Percentiles rank a stretch among this genome's conserved stretches.
These are phyloP conservation scores for Globisporangium heterothallicum DNA, from an alignment of 352 stramenopile genomes.

Conservation along the genomic window DNA sequence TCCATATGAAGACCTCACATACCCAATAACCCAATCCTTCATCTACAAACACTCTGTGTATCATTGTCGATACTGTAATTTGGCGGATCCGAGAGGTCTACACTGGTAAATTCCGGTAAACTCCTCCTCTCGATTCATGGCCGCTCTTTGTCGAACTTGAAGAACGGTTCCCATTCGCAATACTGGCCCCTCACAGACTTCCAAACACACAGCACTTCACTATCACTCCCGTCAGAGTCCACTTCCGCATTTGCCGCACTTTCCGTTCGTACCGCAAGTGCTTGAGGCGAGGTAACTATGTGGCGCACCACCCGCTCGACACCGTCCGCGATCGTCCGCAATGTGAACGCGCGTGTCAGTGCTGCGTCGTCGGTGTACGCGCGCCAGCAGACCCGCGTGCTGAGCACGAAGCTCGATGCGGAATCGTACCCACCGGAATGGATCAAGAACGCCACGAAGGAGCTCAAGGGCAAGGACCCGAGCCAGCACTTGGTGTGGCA, in stretches of 20 bases:
- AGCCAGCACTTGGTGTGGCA: constrained; percentile 65
- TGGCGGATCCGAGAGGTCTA: background rate
- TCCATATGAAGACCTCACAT: no score
- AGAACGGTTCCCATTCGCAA: background rate
- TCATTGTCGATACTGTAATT: no score
- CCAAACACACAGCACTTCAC: background rate
- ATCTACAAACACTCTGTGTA: no score
- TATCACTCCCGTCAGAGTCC: background rate
- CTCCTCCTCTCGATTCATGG: background rate
- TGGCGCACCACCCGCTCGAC: background rate
- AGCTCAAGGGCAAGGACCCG: constrained; percentile 80
- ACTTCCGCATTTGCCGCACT: background rate
- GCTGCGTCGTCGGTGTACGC: background rate
- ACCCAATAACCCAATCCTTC: no score
- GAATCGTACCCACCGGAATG: constrained; percentile 40
- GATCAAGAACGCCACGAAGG: constrained; percentile 61
- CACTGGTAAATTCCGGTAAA: background rate
- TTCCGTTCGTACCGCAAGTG: no score
- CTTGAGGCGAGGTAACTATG: no score
- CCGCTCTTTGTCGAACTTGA: constrained; percentile 1
- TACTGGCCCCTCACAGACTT: background rate
- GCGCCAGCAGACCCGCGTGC: constrained; percentile 11
- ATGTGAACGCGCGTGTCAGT: background rate
- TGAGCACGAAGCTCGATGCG: constrained; percentile 29
- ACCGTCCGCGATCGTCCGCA: background rate